Conservation (phyloP, 176 grass and related monocot genomes). For the Leersia perrieri region DNA sequence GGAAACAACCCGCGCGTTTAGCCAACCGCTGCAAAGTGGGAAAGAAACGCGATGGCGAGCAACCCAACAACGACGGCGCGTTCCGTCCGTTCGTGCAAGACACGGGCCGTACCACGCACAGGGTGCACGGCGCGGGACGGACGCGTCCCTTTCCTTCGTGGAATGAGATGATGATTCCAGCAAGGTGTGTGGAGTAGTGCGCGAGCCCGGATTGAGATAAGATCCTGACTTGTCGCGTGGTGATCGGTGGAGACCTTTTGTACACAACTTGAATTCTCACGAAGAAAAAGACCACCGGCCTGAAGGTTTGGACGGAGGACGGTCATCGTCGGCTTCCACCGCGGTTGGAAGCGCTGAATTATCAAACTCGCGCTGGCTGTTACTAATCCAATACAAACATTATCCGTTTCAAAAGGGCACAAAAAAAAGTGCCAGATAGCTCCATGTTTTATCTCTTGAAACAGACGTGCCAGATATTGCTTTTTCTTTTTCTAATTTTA, state of each 20-base stretch:
- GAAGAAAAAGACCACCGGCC: background rate
- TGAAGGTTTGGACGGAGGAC: background rate
- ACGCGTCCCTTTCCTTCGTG: background rate
- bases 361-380: background rate
- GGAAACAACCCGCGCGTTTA: background rate
- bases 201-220: background rate
- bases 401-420: background rate
- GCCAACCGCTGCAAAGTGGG: background rate
- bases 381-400: background rate
- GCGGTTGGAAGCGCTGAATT: background rate
- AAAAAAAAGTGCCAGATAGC: background rate
- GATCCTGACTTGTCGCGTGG: background rate
- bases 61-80: background rate
- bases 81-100: background rate
- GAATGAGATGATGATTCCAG: slow-evolving; percentile 20
- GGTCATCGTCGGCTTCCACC: background rate
- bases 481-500: no score
- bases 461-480: background rate
- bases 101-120: background rate
- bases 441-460: background rate
- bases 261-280: background rate
- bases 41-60: background rate
- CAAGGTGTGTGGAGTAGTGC: background rate
- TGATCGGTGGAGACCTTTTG: background rate
- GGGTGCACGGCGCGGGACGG: background rate